Conservation (phyloP, 805 yeast genomes). For the Pichia occidentalis region DNA sequence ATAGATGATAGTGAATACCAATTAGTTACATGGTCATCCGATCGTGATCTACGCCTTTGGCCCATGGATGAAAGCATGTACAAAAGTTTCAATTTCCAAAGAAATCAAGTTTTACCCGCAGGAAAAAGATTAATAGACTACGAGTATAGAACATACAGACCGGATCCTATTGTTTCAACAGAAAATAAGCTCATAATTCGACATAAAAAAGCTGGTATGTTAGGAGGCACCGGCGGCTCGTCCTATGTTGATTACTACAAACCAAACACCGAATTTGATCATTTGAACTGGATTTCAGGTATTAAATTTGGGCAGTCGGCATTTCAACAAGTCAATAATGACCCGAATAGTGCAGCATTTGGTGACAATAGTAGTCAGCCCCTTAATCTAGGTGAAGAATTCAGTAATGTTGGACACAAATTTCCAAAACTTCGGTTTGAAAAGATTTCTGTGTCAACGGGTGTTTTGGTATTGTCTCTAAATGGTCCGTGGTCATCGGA, state of each 20-base stretch:
- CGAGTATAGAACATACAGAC: conserved; percentile 39
- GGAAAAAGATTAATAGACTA: conserved; percentile 32
- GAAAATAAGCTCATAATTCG: conserved; percentile 23
- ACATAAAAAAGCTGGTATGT: no score
- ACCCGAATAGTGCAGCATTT: conserved; percentile 32
- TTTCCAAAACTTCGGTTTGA: conserved; percentile 86
- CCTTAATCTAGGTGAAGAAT: conserved; percentile 83
- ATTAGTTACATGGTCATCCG: conserved; percentile 90
- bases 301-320: conserved; percentile 64
- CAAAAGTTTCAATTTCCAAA: conserved; percentile 36
- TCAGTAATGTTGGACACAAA: conserved; percentile 78
- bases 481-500: conserved; percentile 66
- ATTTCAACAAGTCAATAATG: conserved; percentile 28
- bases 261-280: conserved; percentile 42
- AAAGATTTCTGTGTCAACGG: conserved; percentile 80
- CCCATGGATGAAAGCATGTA: conserved; percentile 47
- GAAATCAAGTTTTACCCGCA: conserved; percentile 26
- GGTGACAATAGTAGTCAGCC: conserved; percentile 34
- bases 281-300: conserved; percentile 89
- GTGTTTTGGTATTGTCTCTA: conserved; percentile 67
- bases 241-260: conserved; percentile 18
- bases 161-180: conserved; percentile 37
- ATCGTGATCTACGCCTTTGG: conserved; percentile 81
- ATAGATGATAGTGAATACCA: conserved; percentile 78
- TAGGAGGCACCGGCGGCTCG: conserved; percentile 10